These are phyloP conservation scores for Capsicum rhomboideum DNA, from an alignment of 257 asterid species.

Conservation along the genomic window DNA sequence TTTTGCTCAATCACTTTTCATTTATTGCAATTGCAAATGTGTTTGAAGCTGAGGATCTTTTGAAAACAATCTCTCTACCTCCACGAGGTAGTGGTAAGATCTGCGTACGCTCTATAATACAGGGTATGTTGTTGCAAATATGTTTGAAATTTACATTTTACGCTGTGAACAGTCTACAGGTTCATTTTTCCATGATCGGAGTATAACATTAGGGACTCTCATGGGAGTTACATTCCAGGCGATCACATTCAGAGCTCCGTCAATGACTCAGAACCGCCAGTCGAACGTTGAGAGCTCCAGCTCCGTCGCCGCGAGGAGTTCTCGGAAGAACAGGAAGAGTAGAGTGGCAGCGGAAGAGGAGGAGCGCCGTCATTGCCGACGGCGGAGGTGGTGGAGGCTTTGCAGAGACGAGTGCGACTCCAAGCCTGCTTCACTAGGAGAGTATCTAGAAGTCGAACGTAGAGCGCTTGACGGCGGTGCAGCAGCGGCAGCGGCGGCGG, in stretches of 20 bases:
- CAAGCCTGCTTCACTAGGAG: conserved; percentile 69
- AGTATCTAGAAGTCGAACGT: conserved; percentile 82
- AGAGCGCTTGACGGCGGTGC: conserved; percentile 23
- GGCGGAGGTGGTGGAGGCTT: conserved; percentile 86
- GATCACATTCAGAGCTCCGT: conserved; percentile 58
- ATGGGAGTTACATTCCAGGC: conserved; percentile 89
- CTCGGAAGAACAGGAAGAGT: conserved; percentile 38
- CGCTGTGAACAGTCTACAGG: conserved; percentile 68
- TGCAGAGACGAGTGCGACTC: conserved; percentile 63
- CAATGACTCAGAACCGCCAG: conserved; percentile 47
- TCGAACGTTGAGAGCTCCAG: conserved; percentile 11
- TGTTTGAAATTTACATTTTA: background rate
- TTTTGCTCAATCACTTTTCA: background rate
- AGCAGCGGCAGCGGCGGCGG: conserved; percentile 55
- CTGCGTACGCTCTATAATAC: no score
- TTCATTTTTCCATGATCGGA: conserved; percentile 92
- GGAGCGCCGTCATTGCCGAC: conserved; percentile 34
- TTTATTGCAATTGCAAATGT: background rate
- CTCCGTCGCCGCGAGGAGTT: conserved; percentile 10
- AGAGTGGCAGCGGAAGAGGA: conserved; percentile 11
- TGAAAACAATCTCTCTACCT: no score
- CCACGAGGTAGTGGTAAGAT: no score
- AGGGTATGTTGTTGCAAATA: background rate
- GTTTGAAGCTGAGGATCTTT: no score
- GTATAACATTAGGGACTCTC: conserved; percentile 72